Evolutionary conservation across 2,329 filamentous ascomycete genomes (phyloP), one percentile per base, ranked within the genome.

Genomic region (Aspergillus terreus): DNA sequence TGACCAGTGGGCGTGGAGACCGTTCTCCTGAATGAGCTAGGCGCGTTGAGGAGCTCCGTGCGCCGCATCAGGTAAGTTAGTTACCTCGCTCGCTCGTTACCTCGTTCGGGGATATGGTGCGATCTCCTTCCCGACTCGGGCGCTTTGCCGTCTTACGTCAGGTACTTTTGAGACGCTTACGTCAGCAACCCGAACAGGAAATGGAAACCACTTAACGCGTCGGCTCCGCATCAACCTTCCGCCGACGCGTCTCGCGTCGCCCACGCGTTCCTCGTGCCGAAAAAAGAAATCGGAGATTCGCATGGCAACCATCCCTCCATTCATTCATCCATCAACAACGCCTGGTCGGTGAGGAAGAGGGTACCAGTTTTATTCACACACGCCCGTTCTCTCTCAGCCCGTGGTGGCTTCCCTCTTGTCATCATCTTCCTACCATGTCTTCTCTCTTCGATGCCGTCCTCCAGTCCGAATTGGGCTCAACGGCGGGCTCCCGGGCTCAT

Each of bases 401-500:
- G 27, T 30, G 27, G 27, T 30, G 27, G 27, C 27, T 11, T 30
- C 27, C 27, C 27, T 30, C 27, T 27, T 9, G 27, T 30, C 27
- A 30, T 30, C 27, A 7, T 30, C 27, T 55, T 55, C 46, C 46
- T 59, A 61, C 53, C 58, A 73, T 73, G 71, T 73, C 71, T 49
- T 69, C 68, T 55, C 63, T 73, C 30, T 69, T 73, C 50, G 71
- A 73, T 57, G 70, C 71, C 48, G 68, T 73, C 41, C 61, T 73
- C 40, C 71, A 73, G 60, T 73, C 71, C 49, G 71, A 73, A 57
- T 56, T 71, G 57, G 71, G 69, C 56, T 69, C 71, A 41, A 65
- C 58, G 44, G 59, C 63, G 32, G 63, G 62, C 51, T 57, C 63
- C 55, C 65, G 61, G 44, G 61, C 67, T 48, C 62, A 61, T 51